Evolutionary conservation across 164 flowering plant genomes (phyloP).

Genomic region (Sedum album): DNA sequence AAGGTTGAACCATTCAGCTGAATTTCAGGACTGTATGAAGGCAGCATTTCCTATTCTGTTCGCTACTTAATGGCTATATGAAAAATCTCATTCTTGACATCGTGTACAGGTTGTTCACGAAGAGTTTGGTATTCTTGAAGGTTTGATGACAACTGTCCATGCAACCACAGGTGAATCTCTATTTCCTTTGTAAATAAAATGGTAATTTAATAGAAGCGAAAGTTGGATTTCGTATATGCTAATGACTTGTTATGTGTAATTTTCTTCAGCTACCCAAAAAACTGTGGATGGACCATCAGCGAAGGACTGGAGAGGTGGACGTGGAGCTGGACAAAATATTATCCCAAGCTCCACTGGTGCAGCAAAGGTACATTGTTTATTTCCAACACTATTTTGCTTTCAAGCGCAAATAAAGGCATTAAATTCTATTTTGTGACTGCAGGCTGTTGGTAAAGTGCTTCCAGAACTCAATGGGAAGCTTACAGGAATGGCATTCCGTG

Average conservation of each 20-base stretch:
- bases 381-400: background rate
- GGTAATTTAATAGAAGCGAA: background rate
- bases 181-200: background rate
- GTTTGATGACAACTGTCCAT: conserved; percentile 97
- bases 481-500: conserved; percentile 99
- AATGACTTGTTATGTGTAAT: conserved; percentile 1
- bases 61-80: background rate
- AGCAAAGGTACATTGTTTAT: conserved; percentile 64
- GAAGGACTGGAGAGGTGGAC: conserved; percentile 99
- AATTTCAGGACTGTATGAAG: background rate
- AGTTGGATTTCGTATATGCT: background rate
- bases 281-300: conserved; percentile 96
- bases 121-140: conserved; percentile 93
- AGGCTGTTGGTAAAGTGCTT: conserved; percentile 98
- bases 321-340: conserved; percentile 92
- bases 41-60: background rate
- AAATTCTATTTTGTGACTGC: background rate
- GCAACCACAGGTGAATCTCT: conserved; percentile 79
- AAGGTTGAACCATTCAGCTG: conserved; percentile 36
- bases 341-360: conserved; percentile 99
- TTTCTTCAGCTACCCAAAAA: conserved; percentile 86
- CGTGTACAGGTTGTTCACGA: conserved; percentile 81
- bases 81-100: background rate
- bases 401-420: conserved; percentile 2
- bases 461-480: conserved; percentile 97